Evolutionary conservation across 805 yeast species (phyloP).

Genomic region (Vanderwaltozyma yarrowii): DNA sequence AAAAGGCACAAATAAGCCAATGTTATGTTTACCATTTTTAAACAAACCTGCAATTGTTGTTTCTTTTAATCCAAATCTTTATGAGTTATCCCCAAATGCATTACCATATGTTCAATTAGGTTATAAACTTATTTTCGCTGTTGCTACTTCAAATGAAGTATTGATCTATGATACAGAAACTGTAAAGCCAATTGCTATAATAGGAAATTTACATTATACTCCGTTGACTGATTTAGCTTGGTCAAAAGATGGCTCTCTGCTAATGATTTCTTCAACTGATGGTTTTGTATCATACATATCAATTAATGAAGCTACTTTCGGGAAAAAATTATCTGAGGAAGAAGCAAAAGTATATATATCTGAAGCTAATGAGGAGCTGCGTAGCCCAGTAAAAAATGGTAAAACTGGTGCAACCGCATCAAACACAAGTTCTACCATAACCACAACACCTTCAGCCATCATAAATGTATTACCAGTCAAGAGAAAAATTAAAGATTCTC

Average conservation of each 20-base stretch:
- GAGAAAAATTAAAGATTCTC: conserved; percentile 4
- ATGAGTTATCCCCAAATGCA: conserved; percentile 17
- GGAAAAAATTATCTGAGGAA: conserved; percentile 30
- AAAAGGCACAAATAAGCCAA: conserved; percentile 45
- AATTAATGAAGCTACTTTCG: conserved; percentile 40
- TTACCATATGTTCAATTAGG: conserved; percentile 43
- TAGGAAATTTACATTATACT: conserved; percentile 76
- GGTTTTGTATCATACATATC: conserved; percentile 75
- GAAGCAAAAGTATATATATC: conserved; percentile 1
- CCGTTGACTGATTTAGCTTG: conserved; percentile 82
- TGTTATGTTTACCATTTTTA: conserved; percentile 69
- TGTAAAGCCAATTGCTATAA: conserved; percentile 57
- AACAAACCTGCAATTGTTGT: conserved; percentile 78
- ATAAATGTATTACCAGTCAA: conserved; percentile 18
- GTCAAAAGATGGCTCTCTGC: conserved; percentile 62
- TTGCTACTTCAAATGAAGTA: conserved; percentile 85
- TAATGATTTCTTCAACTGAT: conserved; percentile 78
- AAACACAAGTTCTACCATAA: too few relatives aligned
- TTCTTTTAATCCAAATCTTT: conserved; percentile 62
- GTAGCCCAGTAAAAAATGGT: not conserved
- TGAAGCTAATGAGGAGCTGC: not conserved
- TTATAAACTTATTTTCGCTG: conserved; percentile 80
- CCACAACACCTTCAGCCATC: too few relatives aligned
- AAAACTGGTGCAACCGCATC: not conserved
- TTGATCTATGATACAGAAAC: conserved; percentile 72